Evolutionary conservation across 164 flowering plant species (phyloP).

Genomic region (Piper longum): DNA sequence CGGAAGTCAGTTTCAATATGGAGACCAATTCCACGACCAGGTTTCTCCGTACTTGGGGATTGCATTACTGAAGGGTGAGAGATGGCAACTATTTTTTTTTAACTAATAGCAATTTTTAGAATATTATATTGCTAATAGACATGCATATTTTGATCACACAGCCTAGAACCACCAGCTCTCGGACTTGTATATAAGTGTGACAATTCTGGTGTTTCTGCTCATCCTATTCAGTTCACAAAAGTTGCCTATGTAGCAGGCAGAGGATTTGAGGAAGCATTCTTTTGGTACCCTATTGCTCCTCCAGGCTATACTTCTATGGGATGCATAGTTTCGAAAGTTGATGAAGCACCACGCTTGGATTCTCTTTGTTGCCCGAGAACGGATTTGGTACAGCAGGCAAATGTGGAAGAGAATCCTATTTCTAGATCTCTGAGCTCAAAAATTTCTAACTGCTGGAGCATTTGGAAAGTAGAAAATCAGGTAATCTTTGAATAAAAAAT

Average conservation of each 20-base stretch:
- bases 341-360: constrained; percentile 52
- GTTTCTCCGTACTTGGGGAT: constrained; percentile 80
- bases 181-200: constrained; percentile 72
- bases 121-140: neutral
- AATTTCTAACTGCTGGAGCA: constrained; percentile 79
- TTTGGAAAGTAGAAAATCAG: constrained; percentile 99
- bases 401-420: constrained; percentile 57
- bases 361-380: constrained; percentile 79
- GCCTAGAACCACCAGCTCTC: constrained; percentile 71
- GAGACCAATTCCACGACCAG: constrained; percentile 80
- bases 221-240: constrained; percentile 77
- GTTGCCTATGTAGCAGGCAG: constrained; percentile 67
- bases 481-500: constrained; percentile 17
- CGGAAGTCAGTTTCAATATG: constrained; percentile 88
- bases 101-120: neutral
- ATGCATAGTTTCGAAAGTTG: constrained; percentile 60
- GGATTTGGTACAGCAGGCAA: constrained; percentile 79
- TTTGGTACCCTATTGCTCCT: constrained; percentile 97
- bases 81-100: neutral
- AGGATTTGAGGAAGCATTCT: constrained; percentile 75
- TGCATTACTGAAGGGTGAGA: constrained; percentile 87
- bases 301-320: constrained; percentile 97
- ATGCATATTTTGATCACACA: no score
- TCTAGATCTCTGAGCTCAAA: constrained; percentile 60
- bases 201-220: constrained; percentile 63